Conservation (phyloP, 768 basidiomycete species). For the Hysterangium stoloniferum region DNA sequence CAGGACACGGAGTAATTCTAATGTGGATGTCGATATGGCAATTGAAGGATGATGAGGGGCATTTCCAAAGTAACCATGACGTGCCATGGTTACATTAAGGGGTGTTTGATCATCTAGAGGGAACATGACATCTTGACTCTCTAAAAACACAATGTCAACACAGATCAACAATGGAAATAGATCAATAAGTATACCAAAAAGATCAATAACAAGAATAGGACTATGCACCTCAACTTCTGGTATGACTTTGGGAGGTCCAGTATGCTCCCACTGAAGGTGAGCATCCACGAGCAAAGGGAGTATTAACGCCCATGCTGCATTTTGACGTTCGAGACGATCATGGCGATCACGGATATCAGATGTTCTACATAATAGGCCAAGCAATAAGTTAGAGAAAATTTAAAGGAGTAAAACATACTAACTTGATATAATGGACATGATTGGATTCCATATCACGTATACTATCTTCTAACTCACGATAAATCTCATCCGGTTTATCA, state of each 20-base stretch:
- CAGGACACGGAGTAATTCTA: constrained; percentile 4
- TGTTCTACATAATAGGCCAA: too few species aligned
- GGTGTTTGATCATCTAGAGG: background rate
- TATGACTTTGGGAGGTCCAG: background rate
- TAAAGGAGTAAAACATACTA: too few species aligned
- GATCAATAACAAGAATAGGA: background rate
- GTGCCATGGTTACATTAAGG: constrained; percentile 16
- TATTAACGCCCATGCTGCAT: background rate
- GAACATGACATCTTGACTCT: background rate
- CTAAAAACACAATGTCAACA: too few species aligned
- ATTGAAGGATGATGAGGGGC: constrained; percentile 15
- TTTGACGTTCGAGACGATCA: background rate
- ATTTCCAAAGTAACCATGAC: constrained; percentile 19
- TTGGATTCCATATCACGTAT: too few species aligned
- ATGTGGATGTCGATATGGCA: constrained; percentile 16
- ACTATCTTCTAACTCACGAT: too few species aligned
- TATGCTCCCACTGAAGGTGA: background rate
- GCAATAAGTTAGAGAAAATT: too few species aligned
- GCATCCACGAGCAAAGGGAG: background rate
- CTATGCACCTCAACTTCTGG: background rate
- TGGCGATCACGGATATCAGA: too few species aligned
- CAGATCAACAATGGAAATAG: background rate
- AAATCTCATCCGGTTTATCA: too few species aligned
- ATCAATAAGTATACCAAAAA: background rate
- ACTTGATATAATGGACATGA: too few species aligned